Conservation (phyloP, 2,329 filamentous ascomycete genomes). For the Ceratocystis smalleyi region DNA sequence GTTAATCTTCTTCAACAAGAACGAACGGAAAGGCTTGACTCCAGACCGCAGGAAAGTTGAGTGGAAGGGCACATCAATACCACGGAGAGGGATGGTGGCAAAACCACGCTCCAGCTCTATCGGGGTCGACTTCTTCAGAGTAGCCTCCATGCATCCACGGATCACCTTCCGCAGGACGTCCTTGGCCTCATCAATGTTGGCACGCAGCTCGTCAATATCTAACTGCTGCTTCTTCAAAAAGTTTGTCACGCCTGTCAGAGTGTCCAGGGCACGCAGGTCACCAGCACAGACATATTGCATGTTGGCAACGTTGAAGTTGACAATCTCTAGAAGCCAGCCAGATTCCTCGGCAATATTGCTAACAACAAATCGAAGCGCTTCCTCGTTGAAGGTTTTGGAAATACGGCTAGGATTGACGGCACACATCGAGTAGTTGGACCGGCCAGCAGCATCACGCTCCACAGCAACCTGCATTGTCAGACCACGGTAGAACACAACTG, state of each 20-base stretch:
- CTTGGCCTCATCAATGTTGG: slow-evolving; percentile 82
- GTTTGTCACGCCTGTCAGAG: slow-evolving; percentile 69
- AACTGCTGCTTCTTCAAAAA: slow-evolving; percentile 95
- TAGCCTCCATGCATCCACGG: slow-evolving; percentile 70
- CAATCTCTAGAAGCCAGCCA: slow-evolving; percentile 92
- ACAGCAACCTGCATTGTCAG: slow-evolving; percentile 99
- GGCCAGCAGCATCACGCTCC: slow-evolving; percentile 79
- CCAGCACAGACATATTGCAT: slow-evolving; percentile 61
- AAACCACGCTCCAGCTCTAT: slow-evolving; percentile 87
- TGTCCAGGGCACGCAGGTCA: slow-evolving; percentile 56
- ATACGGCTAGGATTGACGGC: slow-evolving; percentile 97
- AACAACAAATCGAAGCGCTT: slow-evolving; percentile 90
- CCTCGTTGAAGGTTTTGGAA: slow-evolving; percentile 96
- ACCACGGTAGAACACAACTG: slow-evolving; percentile 97
- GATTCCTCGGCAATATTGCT: slow-evolving; percentile 90
- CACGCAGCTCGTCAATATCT: slow-evolving; percentile 85
- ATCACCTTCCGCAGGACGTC: slow-evolving; percentile 83
- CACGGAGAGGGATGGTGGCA: slow-evolving; percentile 88
- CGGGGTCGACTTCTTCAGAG: slow-evolving; percentile 73
- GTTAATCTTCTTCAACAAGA: slow-evolving; percentile 99
- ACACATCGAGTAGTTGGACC: slow-evolving; percentile 98
- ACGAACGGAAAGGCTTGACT: slow-evolving; percentile 96
- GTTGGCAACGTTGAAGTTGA: slow-evolving; percentile 81
- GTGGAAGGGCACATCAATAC: slow-evolving; percentile 98
- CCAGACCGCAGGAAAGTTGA: slow-evolving; percentile 94